These are phyloP conservation scores for Staphylotrichum tortipilum DNA, from an alignment of 495 filamentous ascomycete species.

Conservation along the genomic window DNA sequence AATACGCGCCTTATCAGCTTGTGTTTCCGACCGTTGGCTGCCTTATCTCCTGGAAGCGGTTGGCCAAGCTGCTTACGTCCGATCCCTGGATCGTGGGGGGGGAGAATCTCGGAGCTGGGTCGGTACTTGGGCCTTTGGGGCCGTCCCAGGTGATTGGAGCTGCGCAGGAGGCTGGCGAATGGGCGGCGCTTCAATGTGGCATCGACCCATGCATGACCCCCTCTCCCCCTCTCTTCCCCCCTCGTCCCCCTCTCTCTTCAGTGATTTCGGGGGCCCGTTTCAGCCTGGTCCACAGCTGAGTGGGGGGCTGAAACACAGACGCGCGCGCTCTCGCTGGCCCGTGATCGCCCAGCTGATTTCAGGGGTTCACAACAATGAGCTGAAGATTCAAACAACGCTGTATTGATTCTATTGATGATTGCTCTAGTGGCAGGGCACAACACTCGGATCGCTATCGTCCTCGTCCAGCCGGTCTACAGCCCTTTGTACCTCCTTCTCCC, in stretches of 20 bases:
- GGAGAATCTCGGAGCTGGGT: neutral
- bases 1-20: neutral
- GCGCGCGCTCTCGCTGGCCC: no score
- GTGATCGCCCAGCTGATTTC: no score
- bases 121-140: no score
- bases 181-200: neutral
- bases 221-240: no score
- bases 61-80: neutral
- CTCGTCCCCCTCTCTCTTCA: no score
- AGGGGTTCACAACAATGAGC: no score
- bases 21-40: neutral
- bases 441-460: constrained; percentile 2
- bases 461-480: constrained; percentile 71
- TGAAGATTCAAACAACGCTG: neutral
- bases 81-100: neutral
- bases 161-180: neutral
- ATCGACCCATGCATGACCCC: neutral
- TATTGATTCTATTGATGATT: neutral
- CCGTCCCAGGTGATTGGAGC: neutral
- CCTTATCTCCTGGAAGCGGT: neutral
- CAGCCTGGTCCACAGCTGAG: no score
- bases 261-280: no score
- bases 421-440: neutral
- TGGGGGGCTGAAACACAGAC: no score
- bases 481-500: constrained; percentile 66